A percentile compares a stretch with the other conserved stretches of the same genome.
Evolutionary conservation across 2,329 filamentous ascomycete genomes (phyloP).

Genomic region (Hypoxylon sp.): DNA sequence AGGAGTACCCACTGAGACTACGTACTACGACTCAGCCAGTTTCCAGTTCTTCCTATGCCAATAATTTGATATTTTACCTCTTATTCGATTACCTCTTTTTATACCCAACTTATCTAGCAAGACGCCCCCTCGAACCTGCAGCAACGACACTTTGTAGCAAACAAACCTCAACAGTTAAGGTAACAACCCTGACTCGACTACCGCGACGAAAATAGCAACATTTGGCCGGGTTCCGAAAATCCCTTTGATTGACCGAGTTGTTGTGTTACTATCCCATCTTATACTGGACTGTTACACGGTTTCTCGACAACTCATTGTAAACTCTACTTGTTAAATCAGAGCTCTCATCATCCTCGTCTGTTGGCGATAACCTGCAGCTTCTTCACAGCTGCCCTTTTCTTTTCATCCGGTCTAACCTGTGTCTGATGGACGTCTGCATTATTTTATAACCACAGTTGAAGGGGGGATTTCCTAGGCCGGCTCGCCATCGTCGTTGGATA

Average conservation of each 20-base stretch:
- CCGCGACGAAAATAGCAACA: constrained; percentile 15
- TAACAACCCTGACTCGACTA: not conserved
- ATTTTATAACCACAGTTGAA: constrained; percentile 17
- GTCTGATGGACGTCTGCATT: constrained; percentile 21
- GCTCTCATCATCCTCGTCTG: not conserved
- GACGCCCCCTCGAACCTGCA: not conserved
- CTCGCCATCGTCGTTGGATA: constrained; percentile 1
- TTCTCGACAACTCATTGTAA: not conserved
- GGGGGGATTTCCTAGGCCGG: constrained; percentile 11
- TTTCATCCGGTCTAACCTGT: constrained; percentile 4
- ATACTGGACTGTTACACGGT: constrained; percentile 22
- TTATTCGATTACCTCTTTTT: not conserved
- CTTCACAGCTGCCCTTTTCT: not conserved
- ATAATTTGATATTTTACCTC: constrained; percentile 11
- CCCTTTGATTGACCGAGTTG: constrained; percentile 5
- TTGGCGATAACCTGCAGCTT: constrained; percentile 1
- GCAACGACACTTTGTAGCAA: constrained; percentile 11
- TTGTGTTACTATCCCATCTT: constrained; percentile 27
- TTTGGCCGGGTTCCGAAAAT: constrained; percentile 9
- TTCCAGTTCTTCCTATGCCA: constrained; percentile 12
- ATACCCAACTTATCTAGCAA: constrained; percentile 10
- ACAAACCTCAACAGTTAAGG: constrained; percentile 13
- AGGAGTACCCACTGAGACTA: constrained; percentile 25
- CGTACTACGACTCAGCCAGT: constrained; percentile 19
- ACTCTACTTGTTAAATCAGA: constrained; percentile 3